Evolutionary conservation across 139 green algal genomes (phyloP), one percentile per base, ranked within the genome.

Genomic region (Coelastrella sp.): DNA sequence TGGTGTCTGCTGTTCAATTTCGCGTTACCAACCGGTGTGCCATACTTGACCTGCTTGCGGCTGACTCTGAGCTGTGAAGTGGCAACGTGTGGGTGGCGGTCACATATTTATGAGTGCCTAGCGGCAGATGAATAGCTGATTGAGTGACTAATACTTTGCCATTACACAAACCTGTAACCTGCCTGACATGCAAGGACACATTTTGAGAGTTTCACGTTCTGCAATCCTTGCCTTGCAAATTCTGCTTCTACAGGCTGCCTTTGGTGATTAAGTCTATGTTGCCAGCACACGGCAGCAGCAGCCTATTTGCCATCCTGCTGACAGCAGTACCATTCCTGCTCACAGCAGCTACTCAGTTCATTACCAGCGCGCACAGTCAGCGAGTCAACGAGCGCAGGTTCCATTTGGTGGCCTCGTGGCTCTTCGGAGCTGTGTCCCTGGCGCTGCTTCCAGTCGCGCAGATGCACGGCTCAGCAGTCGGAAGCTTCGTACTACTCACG

Each of bases 311-410:
- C 11, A 71, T 87, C 16, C 82, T 87, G 23, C 22, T 87, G 56
- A 77, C 64, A 5, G 82, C 82, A 20, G 65, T 87, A 32, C 82
- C 82, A 4, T 87, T 87, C 17, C 7, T 73, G 16, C 54, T 22
- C 10, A 23, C 78, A 65, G 56, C 83, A 80, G 56, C 8, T 20
- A 16, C 7, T 7, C 58, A 78, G 71, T 59, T 73, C n/a, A 6
- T 59, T 13, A 82, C 71, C 0, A 66, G 84, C 71, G 60, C n/a
- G 84, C 84, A 89, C 84, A 89, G 84, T 20, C 56, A 73, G 84
- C 54, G 71, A 22, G 19, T 20, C 4, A 89, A 89, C 22, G 84
- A 89, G 84, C 84, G 84, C 6, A 68, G 84, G n/a, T 89, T 58
- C 54, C 84, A 89, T 57, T 57, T 89, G 66, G n/a, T 71, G 16